A percentile compares a stretch with the other conserved stretches of the same genome.
These are phyloP conservation scores for Exsudoporus frostii DNA, from an alignment of 768 basidiomycete genomes.

Conservation along the genomic window DNA sequence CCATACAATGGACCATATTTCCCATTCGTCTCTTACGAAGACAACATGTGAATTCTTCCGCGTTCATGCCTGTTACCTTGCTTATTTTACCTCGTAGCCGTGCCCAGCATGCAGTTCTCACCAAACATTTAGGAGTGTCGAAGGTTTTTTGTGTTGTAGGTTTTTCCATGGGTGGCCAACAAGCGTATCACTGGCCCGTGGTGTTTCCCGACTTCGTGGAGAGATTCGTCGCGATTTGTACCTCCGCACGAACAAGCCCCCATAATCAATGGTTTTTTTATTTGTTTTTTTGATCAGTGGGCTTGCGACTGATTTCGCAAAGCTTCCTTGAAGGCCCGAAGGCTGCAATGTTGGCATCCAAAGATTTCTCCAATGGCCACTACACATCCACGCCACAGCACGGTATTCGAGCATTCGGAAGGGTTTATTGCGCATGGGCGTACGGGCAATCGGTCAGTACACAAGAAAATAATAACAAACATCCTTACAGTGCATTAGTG, in stretches of 20 bases:
- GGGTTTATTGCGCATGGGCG: slow-evolving; percentile 61
- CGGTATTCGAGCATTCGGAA: slow-evolving; percentile 54
- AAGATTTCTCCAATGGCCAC: slow-evolving; percentile 53
- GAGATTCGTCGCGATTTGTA: slow-evolving; percentile 44
- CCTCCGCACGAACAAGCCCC: slow-evolving; percentile 52
- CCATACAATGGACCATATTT: slow-evolving; percentile 63
- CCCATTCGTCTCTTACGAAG: slow-evolving; percentile 52
- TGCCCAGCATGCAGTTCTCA: slow-evolving; percentile 53
- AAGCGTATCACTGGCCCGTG: slow-evolving; percentile 59
- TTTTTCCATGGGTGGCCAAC: slow-evolving; percentile 60
- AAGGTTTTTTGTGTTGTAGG: slow-evolving; percentile 35
- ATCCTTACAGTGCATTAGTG: slow-evolving; percentile 37
- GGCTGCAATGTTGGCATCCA: slow-evolving; percentile 49
- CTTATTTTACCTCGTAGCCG: slow-evolving; percentile 33
- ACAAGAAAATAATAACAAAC: not conserved
- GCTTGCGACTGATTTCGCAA: not conserved
- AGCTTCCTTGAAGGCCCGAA: slow-evolving; percentile 63
- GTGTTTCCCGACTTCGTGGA: slow-evolving; percentile 56
- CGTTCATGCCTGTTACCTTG: not conserved
- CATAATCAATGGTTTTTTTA: slow-evolving; percentile 50
- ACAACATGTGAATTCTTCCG: slow-evolving; percentile 45
- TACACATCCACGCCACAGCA: slow-evolving; percentile 46
- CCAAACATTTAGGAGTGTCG: slow-evolving; percentile 21
- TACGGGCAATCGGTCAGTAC: slow-evolving; percentile 52
- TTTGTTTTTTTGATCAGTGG: not conserved